These are phyloP conservation scores for Triticum dicoccoides DNA, from an alignment of 176 grass and related monocot genomes.

Conservation along the genomic window DNA sequence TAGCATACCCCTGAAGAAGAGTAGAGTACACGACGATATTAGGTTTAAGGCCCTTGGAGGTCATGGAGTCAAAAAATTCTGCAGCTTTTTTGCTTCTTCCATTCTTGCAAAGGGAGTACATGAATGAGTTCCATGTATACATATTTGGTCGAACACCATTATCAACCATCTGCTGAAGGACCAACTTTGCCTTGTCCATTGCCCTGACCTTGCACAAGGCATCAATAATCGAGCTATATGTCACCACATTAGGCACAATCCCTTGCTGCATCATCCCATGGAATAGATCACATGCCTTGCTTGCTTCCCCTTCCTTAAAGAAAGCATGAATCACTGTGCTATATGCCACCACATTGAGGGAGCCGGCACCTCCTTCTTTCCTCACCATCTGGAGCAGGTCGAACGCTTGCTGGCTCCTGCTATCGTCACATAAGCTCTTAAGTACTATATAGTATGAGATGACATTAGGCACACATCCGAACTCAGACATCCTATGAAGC, in stretches of 20 bases:
- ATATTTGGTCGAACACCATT: neutral
- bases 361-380: neutral
- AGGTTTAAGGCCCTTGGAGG: neutral
- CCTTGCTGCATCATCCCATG: neutral
- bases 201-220: neutral
- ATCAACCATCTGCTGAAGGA: neutral
- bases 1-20: neutral
- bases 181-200: neutral
- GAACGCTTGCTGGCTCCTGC: conserved; percentile 2
- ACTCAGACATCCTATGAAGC: conserved; percentile 22
- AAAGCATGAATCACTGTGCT: neutral
- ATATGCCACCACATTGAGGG: conserved; percentile 13
- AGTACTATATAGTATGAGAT: conserved; percentile 16
- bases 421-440: conserved; percentile 6
- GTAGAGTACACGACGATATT: neutral
- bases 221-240: neutral
- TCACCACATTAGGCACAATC: neutral
- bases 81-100: conserved; percentile 3
- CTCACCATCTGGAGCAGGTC: conserved; percentile 12
- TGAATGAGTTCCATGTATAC: neutral
- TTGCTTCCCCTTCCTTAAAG: neutral
- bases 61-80: neutral
- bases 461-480: conserved; percentile 3
- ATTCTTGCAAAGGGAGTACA: neutral
- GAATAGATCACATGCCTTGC: neutral